phyloP scores from a whole-genome alignment of 116 monocot genomes.

The Phalaenopsis hybrid region DNA sequence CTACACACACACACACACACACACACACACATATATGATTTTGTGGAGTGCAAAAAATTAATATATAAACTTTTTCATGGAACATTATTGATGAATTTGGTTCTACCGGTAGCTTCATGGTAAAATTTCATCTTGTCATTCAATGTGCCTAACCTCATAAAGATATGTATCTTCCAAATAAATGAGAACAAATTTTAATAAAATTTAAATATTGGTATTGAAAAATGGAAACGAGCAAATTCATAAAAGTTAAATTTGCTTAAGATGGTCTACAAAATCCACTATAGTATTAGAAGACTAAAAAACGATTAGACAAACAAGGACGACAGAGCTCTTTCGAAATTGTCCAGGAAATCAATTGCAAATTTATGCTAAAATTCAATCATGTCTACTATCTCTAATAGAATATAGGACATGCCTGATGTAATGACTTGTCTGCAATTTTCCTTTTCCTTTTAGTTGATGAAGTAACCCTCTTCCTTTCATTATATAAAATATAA shows the following conservation, averaged over 20 bases:
- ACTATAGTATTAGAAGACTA: neutral
- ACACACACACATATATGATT: no score
- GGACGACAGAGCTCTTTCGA: neutral
- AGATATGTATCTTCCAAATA: neutral
- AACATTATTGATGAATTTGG: no score
- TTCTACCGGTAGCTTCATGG: no score
- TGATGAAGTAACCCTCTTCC: conserved; percentile 91
- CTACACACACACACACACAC: no score
- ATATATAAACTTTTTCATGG: no score
- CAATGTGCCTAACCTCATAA: neutral
- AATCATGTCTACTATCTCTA: neutral
- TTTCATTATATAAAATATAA: conserved; percentile 89
- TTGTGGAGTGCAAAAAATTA: no score
- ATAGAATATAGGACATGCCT: conserved; percentile 27
- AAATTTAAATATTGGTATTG: neutral
- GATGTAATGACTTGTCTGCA: conserved; percentile 72
- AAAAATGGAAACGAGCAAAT: neutral
- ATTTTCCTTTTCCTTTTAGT: conserved; percentile 81
- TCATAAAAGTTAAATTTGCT: neutral
- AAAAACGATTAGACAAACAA: neutral
- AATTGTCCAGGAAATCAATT: neutral
- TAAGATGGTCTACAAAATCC: neutral
- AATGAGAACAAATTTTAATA: neutral
- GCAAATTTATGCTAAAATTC: neutral
- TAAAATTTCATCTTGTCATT: no score